phyloP scores from a whole-genome alignment of 2,329 filamentous ascomycete genomes.

The Diatrype stigma region DNA sequence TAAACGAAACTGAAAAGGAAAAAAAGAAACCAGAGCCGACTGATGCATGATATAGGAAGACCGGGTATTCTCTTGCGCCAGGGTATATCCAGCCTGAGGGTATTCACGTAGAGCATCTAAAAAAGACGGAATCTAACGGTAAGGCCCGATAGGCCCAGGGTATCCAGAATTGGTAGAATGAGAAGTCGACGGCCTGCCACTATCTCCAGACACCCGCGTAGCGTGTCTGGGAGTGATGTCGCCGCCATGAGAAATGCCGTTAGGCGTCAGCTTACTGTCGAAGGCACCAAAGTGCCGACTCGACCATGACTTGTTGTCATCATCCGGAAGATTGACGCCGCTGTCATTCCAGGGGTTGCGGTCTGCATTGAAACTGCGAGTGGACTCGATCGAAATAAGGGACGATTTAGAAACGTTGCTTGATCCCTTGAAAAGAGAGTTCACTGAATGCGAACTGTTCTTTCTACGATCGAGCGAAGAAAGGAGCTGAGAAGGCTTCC shows the following conservation, averaged over 20 bases:
- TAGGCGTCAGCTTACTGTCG: conserved; percentile 56
- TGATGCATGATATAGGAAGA: conserved; percentile 38
- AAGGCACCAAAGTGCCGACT: conserved; percentile 61
- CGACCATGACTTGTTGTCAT: conserved; percentile 66
- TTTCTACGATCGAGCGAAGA: conserved; percentile 96
- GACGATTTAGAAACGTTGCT: conserved; percentile 91
- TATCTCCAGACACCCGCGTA: conserved; percentile 81
- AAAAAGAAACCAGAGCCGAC: conserved; percentile 38
- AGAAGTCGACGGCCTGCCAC: conserved; percentile 87
- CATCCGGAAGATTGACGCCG: conserved; percentile 88
- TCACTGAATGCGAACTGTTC: conserved; percentile 83
- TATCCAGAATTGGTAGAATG: conserved; percentile 96
- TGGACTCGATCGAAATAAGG: conserved; percentile 91
- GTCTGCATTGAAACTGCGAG: conserved; percentile 83
- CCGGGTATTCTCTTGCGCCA: conserved; percentile 55
- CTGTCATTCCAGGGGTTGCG: conserved; percentile 98
- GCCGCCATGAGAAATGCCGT: conserved; percentile 63
- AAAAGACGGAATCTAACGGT: conserved; percentile 65
- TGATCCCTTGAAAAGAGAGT: conserved; percentile 88
- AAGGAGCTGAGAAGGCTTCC: conserved; percentile 75
- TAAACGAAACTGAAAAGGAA: conserved; percentile 30
- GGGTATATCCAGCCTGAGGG: conserved; percentile 62
- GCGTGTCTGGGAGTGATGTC: conserved; percentile 82
- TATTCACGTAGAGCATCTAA: conserved; percentile 50
- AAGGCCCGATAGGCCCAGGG: conserved; percentile 86